These are phyloP conservation scores for Casaregolazyma lundiana DNA, from an alignment of 1,139 yeast genomes.

Conservation along the genomic window DNA sequence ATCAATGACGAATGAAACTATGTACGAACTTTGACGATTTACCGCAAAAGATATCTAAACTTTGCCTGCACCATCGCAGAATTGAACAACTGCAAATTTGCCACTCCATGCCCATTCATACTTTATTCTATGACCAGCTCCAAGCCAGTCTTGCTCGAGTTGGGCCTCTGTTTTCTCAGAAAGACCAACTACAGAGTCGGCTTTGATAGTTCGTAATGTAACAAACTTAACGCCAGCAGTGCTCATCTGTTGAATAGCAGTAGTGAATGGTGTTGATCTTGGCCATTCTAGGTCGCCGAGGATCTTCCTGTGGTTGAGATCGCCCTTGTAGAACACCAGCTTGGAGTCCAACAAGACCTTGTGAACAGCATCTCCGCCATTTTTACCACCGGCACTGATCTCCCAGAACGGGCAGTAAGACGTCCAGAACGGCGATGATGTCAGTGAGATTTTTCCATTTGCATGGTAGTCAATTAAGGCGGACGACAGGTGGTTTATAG, in stretches of 20 bases:
- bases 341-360: constrained; percentile 52
- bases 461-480: constrained; percentile 46
- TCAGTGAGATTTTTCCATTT: constrained; percentile 50
- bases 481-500: constrained; percentile 44
- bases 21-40: no score
- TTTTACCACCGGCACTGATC: constrained; percentile 51
- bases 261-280: constrained; percentile 64
- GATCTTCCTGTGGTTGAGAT: constrained; percentile 87
- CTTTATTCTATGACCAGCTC: constrained; percentile 54
- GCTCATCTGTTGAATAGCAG: constrained; percentile 69
- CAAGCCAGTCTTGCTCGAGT: constrained; percentile 53
- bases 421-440: constrained; percentile 84
- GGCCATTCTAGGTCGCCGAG: constrained; percentile 91
- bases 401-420: constrained; percentile 64
- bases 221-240: constrained; percentile 54
- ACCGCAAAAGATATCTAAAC: no score
- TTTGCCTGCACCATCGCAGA: constrained; percentile 16
- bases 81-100: constrained; percentile 86
- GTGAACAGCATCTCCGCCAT: constrained; percentile 55
- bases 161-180: constrained; percentile 63
- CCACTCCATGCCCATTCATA: constrained; percentile 85
- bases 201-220: constrained; percentile 88
- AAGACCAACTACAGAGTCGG: constrained; percentile 92
- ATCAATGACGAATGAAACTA: no score
- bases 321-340: constrained; percentile 87